Evolutionary conservation across 176 grass and related monocot species (phyloP), one percentile per base, ranked within the genome.

Genomic region (Thalia dealbata): DNA sequence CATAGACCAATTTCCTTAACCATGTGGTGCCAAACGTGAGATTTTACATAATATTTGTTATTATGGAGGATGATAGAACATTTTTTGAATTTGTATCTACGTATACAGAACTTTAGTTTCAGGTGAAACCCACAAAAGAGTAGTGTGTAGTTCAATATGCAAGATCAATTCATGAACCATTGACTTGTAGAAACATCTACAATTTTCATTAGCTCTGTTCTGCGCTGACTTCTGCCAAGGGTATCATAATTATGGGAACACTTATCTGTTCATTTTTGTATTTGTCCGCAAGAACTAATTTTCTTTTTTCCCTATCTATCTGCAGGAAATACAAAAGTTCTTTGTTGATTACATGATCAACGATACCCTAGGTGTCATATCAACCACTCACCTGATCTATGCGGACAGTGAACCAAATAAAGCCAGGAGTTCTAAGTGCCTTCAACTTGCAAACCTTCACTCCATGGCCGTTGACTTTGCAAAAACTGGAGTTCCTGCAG

Each of bases 391-490:
- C 73, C 78, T 97, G 73, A 82, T 97, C 66, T 76, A 97, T 4
- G 87, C 85, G 10, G 93, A 97, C 61, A 78, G 84, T 46, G 52
- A 84, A 44, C 89, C 83, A 24, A 32, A 69, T 70, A 97, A 97
- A 92, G 87, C 89, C 48, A 85, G 85, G 16, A 88, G 89, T 43
- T 58, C 78, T 0, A 88, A 88, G 72, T 92, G 93, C 82, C 79
- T 97, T 21, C 61, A 92, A 76, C 82, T 92, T 38, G 95, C 95
- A 0, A 75, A 79, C 60, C 79, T 97, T 63, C 95, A 97, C 63
- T 97, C 95, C 67, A 92, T 90, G 95, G 87, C 89, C 0, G 90
- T 97, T 0, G 95, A 97, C 61, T 97, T 97, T 11, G 95, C 95
- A 55, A 92, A 97, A 84, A 85, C 89, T 0, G 95, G 95, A 54